Evolutionary conservation across 2,329 filamentous ascomycete genomes (phyloP).

Genomic region (Diaporthe destruens): DNA sequence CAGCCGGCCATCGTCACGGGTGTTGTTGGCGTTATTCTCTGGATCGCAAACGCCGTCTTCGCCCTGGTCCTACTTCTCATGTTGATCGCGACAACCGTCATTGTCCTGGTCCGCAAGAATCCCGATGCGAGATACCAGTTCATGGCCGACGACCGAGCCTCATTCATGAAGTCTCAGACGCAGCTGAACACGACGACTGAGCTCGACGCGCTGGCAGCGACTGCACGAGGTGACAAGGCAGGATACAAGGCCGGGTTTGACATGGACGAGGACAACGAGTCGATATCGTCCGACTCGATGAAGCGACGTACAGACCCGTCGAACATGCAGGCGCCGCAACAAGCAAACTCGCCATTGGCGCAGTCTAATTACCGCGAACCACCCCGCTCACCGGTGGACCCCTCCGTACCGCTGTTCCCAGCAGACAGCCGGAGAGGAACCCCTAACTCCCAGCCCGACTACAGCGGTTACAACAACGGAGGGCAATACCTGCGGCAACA

Average conservation of each 20-base stretch:
- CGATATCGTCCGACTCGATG: slow-evolving; percentile 71
- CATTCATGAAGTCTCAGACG: slow-evolving; percentile 96
- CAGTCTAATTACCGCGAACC: slow-evolving; percentile 45
- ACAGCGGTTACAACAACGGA: slow-evolving; percentile 45
- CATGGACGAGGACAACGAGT: slow-evolving; percentile 80
- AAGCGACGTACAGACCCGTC: slow-evolving; percentile 57
- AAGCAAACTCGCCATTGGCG: slow-evolving; percentile 37
- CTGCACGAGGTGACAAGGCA: slow-evolving; percentile 84
- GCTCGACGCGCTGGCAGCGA: slow-evolving; percentile 88
- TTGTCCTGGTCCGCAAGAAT: slow-evolving; percentile 85
- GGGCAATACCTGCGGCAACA: slow-evolving; percentile 46
- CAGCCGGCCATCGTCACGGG: slow-evolving; percentile 86
- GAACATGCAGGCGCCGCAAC: slow-evolving; percentile 41
- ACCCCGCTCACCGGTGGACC: slow-evolving; percentile 62
- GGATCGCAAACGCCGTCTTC: slow-evolving; percentile 87
- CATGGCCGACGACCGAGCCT: slow-evolving; percentile 95
- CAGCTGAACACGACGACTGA: slow-evolving; percentile 83
- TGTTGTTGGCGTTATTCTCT: slow-evolving; percentile 90
- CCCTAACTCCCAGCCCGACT: slow-evolving; percentile 45
- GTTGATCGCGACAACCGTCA: slow-evolving; percentile 78
- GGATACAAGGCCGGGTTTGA: slow-evolving; percentile 70
- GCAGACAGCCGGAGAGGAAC: slow-evolving; percentile 48
- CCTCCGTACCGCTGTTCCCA: slow-evolving; percentile 65
- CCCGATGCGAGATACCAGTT: slow-evolving; percentile 95
- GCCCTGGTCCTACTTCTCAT: slow-evolving; percentile 85